Evolutionary conservation across 805 yeast genomes (phyloP).

Genomic region (Ogataea dorogensis): DNA sequence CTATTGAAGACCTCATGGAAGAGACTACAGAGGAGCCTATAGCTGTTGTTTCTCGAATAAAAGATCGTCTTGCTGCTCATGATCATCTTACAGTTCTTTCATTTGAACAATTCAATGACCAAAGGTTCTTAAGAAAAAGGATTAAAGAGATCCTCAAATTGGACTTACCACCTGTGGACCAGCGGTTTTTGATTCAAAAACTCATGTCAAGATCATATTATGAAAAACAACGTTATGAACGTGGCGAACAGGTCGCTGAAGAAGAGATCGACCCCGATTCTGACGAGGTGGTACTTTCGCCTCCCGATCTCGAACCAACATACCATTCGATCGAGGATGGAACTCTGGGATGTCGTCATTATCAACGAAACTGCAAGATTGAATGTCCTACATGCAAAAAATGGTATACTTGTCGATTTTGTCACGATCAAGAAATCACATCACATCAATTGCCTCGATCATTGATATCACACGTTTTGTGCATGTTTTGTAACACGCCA

Average conservation of each 20-base stretch:
- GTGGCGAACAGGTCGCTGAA: conserved; percentile 18
- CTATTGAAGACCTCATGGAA: conserved; percentile 44
- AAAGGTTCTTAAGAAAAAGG: conserved; percentile 41
- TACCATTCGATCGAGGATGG: conserved; percentile 44
- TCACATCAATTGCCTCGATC: conserved; percentile 59
- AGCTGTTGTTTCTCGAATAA: conserved; percentile 10
- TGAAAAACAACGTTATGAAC: conserved; percentile 38
- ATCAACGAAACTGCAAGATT: conserved; percentile 76
- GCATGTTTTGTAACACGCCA: conserved; percentile 76
- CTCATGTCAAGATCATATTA: conserved; percentile 69
- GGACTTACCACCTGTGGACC: conserved; percentile 40
- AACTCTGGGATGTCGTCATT: conserved; percentile 76
- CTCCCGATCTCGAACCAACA: conserved; percentile 47
- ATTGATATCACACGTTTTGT: conserved; percentile 65
- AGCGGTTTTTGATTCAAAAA: conserved; percentile 54
- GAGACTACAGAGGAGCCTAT: conserved; percentile 17
- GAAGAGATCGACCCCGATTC: conserved; percentile 24
- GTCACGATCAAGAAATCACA: conserved; percentile 66
- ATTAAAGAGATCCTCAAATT: conserved; percentile 47
- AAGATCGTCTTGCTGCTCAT: conserved; percentile 19
- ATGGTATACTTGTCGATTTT: conserved; percentile 82
- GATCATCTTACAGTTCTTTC: conserved; percentile 31
- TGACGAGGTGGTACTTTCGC: conserved; percentile 43
- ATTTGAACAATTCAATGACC: conserved; percentile 36
- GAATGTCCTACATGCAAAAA: conserved; percentile 72